Base-by-base conservation (phyloP, 306 rosid genomes). In the Medicago ruthenica region DNA sequence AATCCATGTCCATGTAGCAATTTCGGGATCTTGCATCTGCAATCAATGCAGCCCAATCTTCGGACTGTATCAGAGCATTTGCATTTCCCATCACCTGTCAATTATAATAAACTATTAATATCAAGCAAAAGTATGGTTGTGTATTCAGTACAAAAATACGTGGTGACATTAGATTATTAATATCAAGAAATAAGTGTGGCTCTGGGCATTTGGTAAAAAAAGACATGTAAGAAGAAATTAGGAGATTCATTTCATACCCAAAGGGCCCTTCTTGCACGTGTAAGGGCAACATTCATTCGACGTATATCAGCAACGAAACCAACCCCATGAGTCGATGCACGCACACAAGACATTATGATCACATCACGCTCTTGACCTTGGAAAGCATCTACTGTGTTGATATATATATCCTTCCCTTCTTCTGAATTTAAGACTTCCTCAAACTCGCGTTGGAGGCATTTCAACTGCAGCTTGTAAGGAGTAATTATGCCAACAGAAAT, bases 331-430 rank as follows among this genome's bases (percentile, higher is more conserved):
- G 15, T 79, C 31, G 98, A 94, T 66, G 98, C 97, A 60, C 98
- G 97, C 81, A 95, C 97, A 83, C 98, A 92, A 37, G 98, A 95
- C 97, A 95, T 95, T 67, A 95, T 95, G 60, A 95, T 95, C 76
- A 95, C 97, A 80, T 95, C 99, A 12, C 99, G 90, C 72, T 95
- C 99, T 84, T 95, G 99, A 61, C 99, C 99, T 84, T 95, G 99
- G 85, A 95, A 95, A 68, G 99, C 99, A 84, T 95, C 99, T 7
- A 95, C 99, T 8, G 99, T 95, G 80, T 95, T 95, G 73, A 95
- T 92, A 73, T 95, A 95, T 64, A 95, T 20, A 72, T 95, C 97
- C 79, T 92, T 95, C 75, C 99, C 99, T 76, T 92, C 99, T 75
- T 95, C 99, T 45, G 99, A 87, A 62, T 87, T 92, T 59, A 95